Percentiles rank a stretch among this genome's conserved stretches.
phyloP scores from a whole-genome alignment of 2,329 filamentous ascomycete species.

The Capronia americana region DNA sequence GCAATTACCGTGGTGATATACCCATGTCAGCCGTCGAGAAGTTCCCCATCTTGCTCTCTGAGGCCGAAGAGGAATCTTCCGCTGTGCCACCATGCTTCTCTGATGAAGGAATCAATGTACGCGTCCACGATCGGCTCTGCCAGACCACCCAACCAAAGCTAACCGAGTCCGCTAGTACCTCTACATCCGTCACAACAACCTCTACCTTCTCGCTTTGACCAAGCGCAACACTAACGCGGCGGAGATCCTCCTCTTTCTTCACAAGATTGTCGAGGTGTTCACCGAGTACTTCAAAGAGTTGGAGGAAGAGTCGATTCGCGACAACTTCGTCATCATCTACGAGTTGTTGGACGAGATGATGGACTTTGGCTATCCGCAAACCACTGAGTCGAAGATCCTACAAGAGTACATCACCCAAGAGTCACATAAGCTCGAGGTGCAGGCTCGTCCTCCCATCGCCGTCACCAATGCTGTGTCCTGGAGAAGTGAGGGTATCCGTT shows the following conservation, averaged over 20 bases:
- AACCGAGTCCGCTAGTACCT: slow-evolving; percentile 71
- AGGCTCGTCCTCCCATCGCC: slow-evolving; percentile 93
- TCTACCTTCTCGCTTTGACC: slow-evolving; percentile 95
- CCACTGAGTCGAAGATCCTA: slow-evolving; percentile 96
- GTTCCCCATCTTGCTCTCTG: slow-evolving; percentile 92
- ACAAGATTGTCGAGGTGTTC: slow-evolving; percentile 98
- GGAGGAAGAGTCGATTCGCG: slow-evolving; percentile 96
- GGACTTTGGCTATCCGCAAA: slow-evolving; percentile 99
- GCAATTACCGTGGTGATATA: slow-evolving; percentile 98
- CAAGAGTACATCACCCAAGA: slow-evolving; percentile 99
- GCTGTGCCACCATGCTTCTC: slow-evolving; percentile 98
- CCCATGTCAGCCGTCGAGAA: slow-evolving; percentile 99
- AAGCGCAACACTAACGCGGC: slow-evolving; percentile 99
- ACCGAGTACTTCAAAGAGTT: slow-evolving; percentile 99
- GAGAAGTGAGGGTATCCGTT: slow-evolving; percentile 96
- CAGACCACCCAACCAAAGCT: slow-evolving; percentile 6
- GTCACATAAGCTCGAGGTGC: slow-evolving; percentile 96
- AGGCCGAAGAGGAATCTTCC: slow-evolving; percentile 98
- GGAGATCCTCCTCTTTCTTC: slow-evolving; percentile 96
- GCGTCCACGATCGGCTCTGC: neutral
- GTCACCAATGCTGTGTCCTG: slow-evolving; percentile 98
- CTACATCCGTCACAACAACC: slow-evolving; percentile 98
- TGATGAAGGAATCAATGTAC: slow-evolving; percentile 94
- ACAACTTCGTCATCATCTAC: slow-evolving; percentile 99
- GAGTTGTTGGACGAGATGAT: slow-evolving; percentile 99